These are phyloP conservation scores for Picea glauca DNA, from an alignment of 75 land plant genomes.

Conservation along the genomic window DNA sequence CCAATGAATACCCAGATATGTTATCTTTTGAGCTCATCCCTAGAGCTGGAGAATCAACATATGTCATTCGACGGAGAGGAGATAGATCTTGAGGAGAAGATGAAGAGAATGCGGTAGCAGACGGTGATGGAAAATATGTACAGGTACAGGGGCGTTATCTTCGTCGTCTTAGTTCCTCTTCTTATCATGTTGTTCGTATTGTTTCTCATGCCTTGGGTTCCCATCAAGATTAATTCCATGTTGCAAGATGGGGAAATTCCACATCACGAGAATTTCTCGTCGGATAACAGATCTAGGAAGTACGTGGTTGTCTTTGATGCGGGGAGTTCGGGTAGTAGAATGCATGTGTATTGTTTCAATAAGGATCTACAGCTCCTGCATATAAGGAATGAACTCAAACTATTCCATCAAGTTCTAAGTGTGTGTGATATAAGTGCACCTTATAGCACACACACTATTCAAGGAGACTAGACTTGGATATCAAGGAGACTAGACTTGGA, in stretches of 20 bases:
- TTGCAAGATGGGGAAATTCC: no score
- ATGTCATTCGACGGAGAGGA: background rate
- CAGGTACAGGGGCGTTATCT: conserved; percentile 58
- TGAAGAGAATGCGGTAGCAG: conserved; percentile 51
- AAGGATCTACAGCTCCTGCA: conserved; percentile 62
- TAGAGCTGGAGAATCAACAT: conserved; percentile 36
- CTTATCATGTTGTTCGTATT: conserved; percentile 63
- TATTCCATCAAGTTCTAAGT: conserved; percentile 54
- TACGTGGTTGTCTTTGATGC: conserved; percentile 97
- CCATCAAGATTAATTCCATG: background rate
- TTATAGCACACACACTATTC: no score
- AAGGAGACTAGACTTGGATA: no score
- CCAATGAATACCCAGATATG: conserved; percentile 34
- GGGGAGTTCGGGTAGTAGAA: conserved; percentile 97
- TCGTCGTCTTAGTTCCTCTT: conserved; percentile 62
- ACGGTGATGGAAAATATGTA: conserved; percentile 59
- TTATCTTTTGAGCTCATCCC: conserved; percentile 48
- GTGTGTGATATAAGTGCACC: no score
- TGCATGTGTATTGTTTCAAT: conserved; percentile 90
- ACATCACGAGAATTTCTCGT: background rate
- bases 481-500: no score
- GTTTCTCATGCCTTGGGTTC: conserved; percentile 62
- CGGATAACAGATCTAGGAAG: conserved; percentile 18
- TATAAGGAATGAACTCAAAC: conserved; percentile 68
- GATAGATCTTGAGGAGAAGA: conserved; percentile 29